Conservation (phyloP, 768 basidiomycete genomes). For the Suillus sp. region DNA sequence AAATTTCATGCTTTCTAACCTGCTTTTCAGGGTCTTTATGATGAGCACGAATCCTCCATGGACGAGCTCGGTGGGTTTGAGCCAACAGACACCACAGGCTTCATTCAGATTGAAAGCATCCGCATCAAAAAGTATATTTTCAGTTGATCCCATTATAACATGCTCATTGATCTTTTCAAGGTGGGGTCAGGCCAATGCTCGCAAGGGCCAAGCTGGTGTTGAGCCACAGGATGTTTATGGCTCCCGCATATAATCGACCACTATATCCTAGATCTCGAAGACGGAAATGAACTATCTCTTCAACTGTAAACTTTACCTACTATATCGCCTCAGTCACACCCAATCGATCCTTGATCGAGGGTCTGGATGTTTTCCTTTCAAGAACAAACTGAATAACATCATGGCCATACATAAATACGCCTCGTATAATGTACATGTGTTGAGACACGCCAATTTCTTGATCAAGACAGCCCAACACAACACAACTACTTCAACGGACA, state of each 20-base stretch:
- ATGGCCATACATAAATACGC: not conserved
- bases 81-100: constrained; percentile 79
- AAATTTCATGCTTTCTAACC: constrained; percentile 9
- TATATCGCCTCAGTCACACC: not conserved
- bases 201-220: constrained; percentile 82
- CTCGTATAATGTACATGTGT: not conserved
- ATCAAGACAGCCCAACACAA: not conserved
- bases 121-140: constrained; percentile 90
- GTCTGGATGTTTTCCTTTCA: not conserved
- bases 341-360: not conserved
- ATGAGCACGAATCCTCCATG: constrained; percentile 95
- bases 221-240: constrained; percentile 47
- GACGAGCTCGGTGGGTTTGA: constrained; percentile 98
- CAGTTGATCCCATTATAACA: constrained; percentile 4
- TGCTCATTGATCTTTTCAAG: constrained; percentile 37
- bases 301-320: not conserved
- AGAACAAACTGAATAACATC: not conserved
- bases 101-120: constrained; percentile 97
- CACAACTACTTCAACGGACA: constrained; percentile 15
- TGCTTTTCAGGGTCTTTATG: constrained; percentile 76
- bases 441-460: not conserved
- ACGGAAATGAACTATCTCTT: not conserved
- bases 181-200: constrained; percentile 83
- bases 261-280: not conserved
- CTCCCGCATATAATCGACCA: not conserved